phyloP scores from a whole-genome alignment of 495 filamentous ascomycete genomes.

The Chaetomium fimeti region DNA sequence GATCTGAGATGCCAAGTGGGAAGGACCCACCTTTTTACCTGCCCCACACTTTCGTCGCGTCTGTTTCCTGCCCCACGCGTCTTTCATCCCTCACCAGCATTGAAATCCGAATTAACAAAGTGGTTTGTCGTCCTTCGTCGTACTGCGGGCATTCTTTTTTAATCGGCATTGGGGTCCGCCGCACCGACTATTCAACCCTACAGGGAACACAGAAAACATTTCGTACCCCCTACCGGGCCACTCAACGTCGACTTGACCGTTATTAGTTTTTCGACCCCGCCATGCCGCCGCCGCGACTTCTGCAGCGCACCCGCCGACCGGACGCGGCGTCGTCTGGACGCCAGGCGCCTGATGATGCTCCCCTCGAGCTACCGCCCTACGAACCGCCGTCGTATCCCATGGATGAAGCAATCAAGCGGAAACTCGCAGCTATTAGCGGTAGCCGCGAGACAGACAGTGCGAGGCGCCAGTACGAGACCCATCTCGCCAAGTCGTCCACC shows the following conservation, averaged over 20 bases:
- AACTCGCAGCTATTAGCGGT: conserved; percentile 35
- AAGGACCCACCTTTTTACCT: too few species aligned
- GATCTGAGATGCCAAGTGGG: too few species aligned
- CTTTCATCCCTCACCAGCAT: neutral
- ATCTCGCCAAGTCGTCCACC: conserved; percentile 39
- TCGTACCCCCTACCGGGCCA: neutral
- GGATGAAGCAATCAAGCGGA: conserved; percentile 32
- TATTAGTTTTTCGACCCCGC: neutral
- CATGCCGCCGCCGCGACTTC: conserved; percentile 29
- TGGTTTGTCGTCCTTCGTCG: neutral
- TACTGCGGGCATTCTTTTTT: too few species aligned
- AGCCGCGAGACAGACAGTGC: conserved; percentile 30
- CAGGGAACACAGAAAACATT: neutral
- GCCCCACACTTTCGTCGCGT: neutral
- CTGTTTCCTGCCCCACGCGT: neutral
- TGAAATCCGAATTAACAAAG: neutral
- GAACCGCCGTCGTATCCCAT: conserved; percentile 56
- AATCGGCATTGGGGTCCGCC: neutral
- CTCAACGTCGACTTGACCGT: neutral
- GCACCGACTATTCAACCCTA: neutral
- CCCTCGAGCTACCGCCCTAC: conserved; percentile 55
- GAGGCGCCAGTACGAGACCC: conserved; percentile 38
- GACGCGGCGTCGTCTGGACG: neutral
- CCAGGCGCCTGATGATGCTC: conserved; percentile 4
- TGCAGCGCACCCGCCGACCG: conserved; percentile 22